Evolutionary conservation across 83 land plant species (phyloP), one percentile per base, ranked within the genome.

Genomic region (Thuja plicata): DNA sequence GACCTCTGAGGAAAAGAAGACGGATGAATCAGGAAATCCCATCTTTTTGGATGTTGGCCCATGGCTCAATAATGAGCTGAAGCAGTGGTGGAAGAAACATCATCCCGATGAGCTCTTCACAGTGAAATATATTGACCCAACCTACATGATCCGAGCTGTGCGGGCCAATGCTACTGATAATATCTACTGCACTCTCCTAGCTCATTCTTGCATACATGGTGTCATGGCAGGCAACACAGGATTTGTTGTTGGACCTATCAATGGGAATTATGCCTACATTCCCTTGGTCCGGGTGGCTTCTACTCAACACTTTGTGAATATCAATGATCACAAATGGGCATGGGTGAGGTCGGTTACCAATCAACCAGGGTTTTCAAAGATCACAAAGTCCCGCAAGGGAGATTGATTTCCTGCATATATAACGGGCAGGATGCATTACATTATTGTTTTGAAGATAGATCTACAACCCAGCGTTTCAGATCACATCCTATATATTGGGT

Each of bases 81-180:
- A 94, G 83, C 90, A 88, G 5, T 95, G 97, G 97, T 94, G 97
- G 97, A 87, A 88, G 19, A 90, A 92, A 40, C 92, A 89, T 41
- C 95, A 93, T 50, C 90, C 93, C 0, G 89, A 78, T 15, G 97
- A 95, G 87, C 66, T 94, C 86, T 94, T 95, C 85, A 93, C 97
- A 8, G 94, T 96, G 84, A 98, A 98, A 91, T 98, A 96, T 87
- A 98, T 96, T 84, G 99, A 98, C 92, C 98, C 99, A 1, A 98
- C 97, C 0, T 98, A 98, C 89, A 98, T 97, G 97, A 94, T 98
- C 50, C 94, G 99, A 2, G 98, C 98, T 1, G 94, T 97, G 19
- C 96, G 93, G n/a, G 94, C 96, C 41, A 98, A 96, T 88, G 97
- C 99, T 5, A 91, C 96, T 0, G 99, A 97, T 87, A 95, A 94